Base-by-base conservation (phyloP, 2,329 filamentous ascomycete genomes). In the Penicillium paneum region DNA sequence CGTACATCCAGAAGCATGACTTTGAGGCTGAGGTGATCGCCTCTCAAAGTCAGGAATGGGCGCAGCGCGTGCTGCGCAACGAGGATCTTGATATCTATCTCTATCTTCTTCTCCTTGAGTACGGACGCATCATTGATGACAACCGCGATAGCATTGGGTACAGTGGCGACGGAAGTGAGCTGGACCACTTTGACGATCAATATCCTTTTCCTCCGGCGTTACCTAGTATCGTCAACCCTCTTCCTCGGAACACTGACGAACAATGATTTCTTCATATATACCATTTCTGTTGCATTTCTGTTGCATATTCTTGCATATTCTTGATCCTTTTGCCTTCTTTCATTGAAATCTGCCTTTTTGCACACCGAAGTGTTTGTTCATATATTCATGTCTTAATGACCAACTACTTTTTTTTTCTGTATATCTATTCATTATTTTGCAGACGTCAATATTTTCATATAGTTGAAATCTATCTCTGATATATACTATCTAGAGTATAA, bases 71-170 rank as follows among this genome's bases (percentile, higher is more conserved):
- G 12, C 54, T 77, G 29, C 69, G 74, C 47, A 56, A 66, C 43
- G 71, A 72, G 56, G 87, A 90, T 65, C 83, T 90, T 73, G 86
- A 89, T 73, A 84, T 83, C 8, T 74, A 74, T 58, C 69, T 69
- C 58, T 72, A 71, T 57, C 59, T 71, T 63, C 66, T 68, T 40
- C 62, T 65, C n/a, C 55, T 67, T 43, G 85, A 84, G 64, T 87
- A 87, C 56, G 84, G 78, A 24, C 78, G 84, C 15, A 80, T 87
- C n/a, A 80, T 85, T 58, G 84, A 87, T 56, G 84, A 87, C 57
- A 78, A 85, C 59, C 77, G 84, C 49, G 79, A 83, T 51, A 74
- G 68, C 0, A 84, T 87, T 64, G 84, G 84, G 11, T 87, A 82
- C 62, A 70, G 74, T 21, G 69, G 69, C 5, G 69, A 74, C 48